Evolutionary conservation across 805 yeast genomes (phyloP), one percentile per base, ranked within the genome.

Genomic region (Spathaspora boniae): DNA sequence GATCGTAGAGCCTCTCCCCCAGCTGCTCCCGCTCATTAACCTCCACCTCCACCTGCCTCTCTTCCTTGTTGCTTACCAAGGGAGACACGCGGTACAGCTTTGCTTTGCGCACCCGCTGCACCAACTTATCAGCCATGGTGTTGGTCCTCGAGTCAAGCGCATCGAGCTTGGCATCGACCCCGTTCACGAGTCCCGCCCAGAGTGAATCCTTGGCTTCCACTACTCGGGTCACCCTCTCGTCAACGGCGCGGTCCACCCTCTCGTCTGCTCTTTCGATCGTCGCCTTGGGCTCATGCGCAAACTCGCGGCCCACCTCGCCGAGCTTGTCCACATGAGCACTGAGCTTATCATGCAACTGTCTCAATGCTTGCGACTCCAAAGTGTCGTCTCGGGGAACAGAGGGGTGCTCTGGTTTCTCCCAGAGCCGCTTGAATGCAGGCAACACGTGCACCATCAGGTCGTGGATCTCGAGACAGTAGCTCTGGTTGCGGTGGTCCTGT

Each of bases 391-490:
- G n/a, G 5, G n/a, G 12, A 4, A 22, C 18, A 8, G 15, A 30
- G 4, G 2, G 19, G 6, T 15, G 6, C 20, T 11, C 2, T n/a
- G 16, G 19, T 17, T 16, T 9, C 26, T 27, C 24, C 33, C 16
- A 4, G 27, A 5, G 2, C 17, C 19, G 12, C 22, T 24, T 31
- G 16, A 44, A 44, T 2, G 52, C 52, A 8, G 60, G 58, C 29
- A 48, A 49, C 9, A 56, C 25, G 7, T 48, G 45, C 17, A 70
- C 45, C 1, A 49, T 45, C n/a, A 17, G 20, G 4, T 44, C 44
- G n/a, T 49, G 41, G 14, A 72, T 53, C 37, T 56, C 55, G 7
- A 70, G 32, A 47, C 80, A 74, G 35, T 54, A 61, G 28, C 75
- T 58, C n/a, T n/a, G n/a, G n/a, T n/a, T n/a, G n/a, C n/a, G n/a